Evolutionary conservation across 2,329 filamentous ascomycete species (phyloP).

Genomic region (Epichloe bromicola): DNA sequence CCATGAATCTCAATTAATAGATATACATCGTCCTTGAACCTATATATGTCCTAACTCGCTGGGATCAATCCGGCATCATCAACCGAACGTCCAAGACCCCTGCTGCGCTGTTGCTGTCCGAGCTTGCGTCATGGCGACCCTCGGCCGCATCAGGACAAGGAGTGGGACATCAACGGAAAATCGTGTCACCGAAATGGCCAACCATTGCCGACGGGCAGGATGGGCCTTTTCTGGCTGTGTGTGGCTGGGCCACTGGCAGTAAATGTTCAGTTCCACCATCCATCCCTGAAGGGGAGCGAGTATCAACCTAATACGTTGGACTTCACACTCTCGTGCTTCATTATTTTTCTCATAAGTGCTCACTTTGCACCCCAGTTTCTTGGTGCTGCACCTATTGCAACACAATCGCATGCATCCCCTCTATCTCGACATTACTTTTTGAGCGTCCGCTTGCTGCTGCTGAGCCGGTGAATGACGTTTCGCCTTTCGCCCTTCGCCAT

Average conservation of each 20-base stretch:
- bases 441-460: conserved; percentile 22
- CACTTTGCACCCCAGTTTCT: not conserved
- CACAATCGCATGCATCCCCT: conserved; percentile 7
- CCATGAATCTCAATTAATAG: no score
- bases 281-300: conserved; percentile 5
- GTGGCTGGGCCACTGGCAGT: conserved; percentile 1
- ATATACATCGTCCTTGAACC: no score
- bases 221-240: not conserved
- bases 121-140: no score
- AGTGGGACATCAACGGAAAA: not conserved
- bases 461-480: conserved; percentile 28
- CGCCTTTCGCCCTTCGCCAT: not conserved
- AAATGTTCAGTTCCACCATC: conserved; percentile 5
- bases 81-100: not conserved
- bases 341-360: conserved; percentile 4
- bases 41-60: no score
- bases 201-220: not conserved
- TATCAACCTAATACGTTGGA: conserved; percentile 1
- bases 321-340: conserved; percentile 5
- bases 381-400: conserved; percentile 4
- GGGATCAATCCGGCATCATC: not conserved
- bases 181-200: not conserved
- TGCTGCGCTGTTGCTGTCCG: no score
- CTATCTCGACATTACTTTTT: not conserved
- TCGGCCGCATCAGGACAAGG: not conserved